These are phyloP conservation scores for Kluyveromyces sp. DNA, from an alignment of 1,139 yeast genomes.

Conservation along the genomic window DNA sequence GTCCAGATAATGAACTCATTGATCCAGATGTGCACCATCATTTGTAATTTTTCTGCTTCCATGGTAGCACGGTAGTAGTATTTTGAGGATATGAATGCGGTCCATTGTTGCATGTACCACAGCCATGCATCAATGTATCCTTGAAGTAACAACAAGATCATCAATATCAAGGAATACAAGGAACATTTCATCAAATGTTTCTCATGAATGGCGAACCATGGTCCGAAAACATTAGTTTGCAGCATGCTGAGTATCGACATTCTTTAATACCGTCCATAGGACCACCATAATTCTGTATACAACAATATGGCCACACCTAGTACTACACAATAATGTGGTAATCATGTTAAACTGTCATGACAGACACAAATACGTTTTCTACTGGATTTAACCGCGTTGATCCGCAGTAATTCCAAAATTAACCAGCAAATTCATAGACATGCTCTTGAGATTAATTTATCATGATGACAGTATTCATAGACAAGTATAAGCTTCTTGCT, in stretches of 20 bases:
- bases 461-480: no score
- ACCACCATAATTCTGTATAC: neutral
- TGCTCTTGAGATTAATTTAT: no score
- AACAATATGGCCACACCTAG: neutral
- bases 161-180: neutral
- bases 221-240: constrained; percentile 19
- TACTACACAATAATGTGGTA: neutral
- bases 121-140: neutral
- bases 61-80: constrained; percentile 1
- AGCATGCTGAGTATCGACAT: constrained; percentile 18
- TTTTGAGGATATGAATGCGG: constrained; percentile 2
- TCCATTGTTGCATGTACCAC: constrained; percentile 6
- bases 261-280: neutral
- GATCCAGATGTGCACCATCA: constrained; percentile 2
- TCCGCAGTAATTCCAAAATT: neutral
- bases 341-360: neutral
- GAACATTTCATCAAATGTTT: constrained; percentile 5
- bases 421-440: no score
- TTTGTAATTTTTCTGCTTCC: constrained; percentile 2
- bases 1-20: constrained; percentile 4
- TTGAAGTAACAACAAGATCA: neutral
- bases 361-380: neutral
- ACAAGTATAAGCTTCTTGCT: no score
- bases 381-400: neutral
- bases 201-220: constrained; percentile 7